Conservation (phyloP, 331 rosid genomes). For the Acacia concinna region DNA sequence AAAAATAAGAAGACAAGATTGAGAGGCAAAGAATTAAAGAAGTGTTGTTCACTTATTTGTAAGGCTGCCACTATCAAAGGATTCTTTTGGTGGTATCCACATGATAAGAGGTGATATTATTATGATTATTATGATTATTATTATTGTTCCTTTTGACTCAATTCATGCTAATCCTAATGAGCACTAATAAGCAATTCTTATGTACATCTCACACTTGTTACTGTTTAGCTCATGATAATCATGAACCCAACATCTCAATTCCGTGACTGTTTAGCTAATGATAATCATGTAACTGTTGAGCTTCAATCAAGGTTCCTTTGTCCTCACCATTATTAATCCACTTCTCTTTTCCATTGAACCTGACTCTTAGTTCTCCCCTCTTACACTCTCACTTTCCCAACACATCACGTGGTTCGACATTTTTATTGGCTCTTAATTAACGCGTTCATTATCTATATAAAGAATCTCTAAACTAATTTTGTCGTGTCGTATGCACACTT, state of each 20-base stretch:
- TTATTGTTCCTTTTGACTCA: not conserved
- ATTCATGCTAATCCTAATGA: not conserved
- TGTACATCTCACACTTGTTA: not conserved
- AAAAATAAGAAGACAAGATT: not conserved
- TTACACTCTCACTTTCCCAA: not conserved
- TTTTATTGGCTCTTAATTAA: not conserved
- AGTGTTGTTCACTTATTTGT: not conserved
- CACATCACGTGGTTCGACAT: not conserved
- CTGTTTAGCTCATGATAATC: not conserved
- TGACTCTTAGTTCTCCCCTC: not conserved
- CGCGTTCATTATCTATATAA: not conserved
- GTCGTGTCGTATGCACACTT: too few species aligned
- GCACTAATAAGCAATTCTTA: not conserved
- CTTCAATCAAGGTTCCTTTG: not conserved
- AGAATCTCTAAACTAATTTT: not conserved
- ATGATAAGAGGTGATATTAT: not conserved
- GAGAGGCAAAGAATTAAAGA: not conserved
- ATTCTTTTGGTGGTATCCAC: not conserved
- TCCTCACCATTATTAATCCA: not conserved
- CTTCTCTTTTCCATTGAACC: slow-evolving; percentile 6
- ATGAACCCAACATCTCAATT: not conserved
- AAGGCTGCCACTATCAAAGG: not conserved
- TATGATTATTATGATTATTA: not conserved
- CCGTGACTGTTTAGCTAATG: too few species aligned
- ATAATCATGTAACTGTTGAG: too few species aligned